A percentile compares a stretch with the other conserved stretches of the same genome.
These are phyloP conservation scores for Pseudopyrenochaeta lycopersici DNA, from an alignment of 2,329 filamentous ascomycete genomes.

Conservation along the genomic window DNA sequence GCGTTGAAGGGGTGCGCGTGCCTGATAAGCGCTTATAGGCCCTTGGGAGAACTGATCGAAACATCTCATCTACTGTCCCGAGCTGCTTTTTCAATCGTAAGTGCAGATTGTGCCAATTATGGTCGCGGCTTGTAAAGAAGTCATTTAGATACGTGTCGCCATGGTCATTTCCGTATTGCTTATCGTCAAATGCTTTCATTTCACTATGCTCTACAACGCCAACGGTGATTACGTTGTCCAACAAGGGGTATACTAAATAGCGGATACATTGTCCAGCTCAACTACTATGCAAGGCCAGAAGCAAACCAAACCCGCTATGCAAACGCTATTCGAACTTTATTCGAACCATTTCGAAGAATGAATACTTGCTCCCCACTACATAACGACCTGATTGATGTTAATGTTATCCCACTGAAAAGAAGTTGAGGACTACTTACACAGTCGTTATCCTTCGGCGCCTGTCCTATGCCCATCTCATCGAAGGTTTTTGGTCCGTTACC, in stretches of 20 bases:
- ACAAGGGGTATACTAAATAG: conserved; percentile 17
- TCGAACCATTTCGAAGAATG: background rate
- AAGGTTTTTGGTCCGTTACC: conserved; percentile 92
- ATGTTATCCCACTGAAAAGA: background rate
- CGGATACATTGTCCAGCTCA: conserved; percentile 10
- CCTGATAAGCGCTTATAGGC: too few species aligned
- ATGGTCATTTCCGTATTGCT: background rate
- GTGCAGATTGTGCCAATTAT: too few species aligned
- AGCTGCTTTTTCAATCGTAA: background rate
- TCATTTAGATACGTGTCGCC: too few species aligned
- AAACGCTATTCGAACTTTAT: conserved; percentile 8
- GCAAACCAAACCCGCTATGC: conserved; percentile 29
- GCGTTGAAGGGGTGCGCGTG: conserved; percentile 9
- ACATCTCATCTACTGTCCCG: background rate
- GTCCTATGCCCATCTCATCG: conserved; percentile 96
- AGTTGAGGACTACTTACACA: conserved; percentile 70
- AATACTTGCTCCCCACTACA: conserved; percentile 26
- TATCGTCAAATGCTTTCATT: background rate
- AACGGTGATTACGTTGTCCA: background rate
- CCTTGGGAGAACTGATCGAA: too few species aligned
- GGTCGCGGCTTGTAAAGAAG: too few species aligned
- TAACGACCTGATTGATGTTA: conserved; percentile 34
- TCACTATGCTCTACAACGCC: conserved; percentile 3
- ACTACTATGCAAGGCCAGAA: conserved; percentile 16
- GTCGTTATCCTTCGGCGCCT: conserved; percentile 83